Base-by-base conservation (phyloP, 2,329 filamentous ascomycete genomes). In the Diplodia corticola region DNA sequence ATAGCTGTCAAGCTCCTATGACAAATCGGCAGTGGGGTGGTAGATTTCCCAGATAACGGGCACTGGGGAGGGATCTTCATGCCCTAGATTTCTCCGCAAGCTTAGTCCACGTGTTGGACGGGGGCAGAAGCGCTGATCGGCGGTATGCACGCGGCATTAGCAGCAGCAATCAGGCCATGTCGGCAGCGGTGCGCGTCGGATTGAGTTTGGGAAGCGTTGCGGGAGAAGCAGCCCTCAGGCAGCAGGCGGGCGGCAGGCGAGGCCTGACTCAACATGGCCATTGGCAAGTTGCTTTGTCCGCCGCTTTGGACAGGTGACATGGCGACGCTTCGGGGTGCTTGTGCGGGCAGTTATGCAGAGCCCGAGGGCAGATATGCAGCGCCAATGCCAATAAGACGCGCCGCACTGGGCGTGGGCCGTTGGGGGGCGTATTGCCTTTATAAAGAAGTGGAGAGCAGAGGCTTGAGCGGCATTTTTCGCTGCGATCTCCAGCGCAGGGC, bases 401-500 rank as follows among this genome's bases (percentile, higher is more conserved):
- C 55, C 51, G 54, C 54, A 37, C n/a, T 44, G 37, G 37, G 55
- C 55, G 55, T 61, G 40, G 57, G 40, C 57, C 44, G 57, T 61
- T 49, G 55, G 57, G 54, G 57, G 40, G 57, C 28, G 40, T 44
- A 61, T 61, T 49, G 57, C 24, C 54, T 49, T 60, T 61, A 61
- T 49, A 61, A 61, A 35, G 44, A 61, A 61, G 57, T 61, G 57
- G 57, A 61, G 57, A 61, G 57, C 57, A 61, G 28, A 61, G 44
- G 57, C 57, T 61, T 61, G 57, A 61, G 57, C 57, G 57, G 57
- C 57, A 61, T 61, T 61, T 61, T 61, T 61, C 40, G 57, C 57
- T 61, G 57, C 57, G 57, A 61, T 61, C 57, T 61, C 57, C 57
- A 61, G 57, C 44, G 57, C 57, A 61, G 57, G 57, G 57, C 57